Conservation (phyloP, 169 alveolate genomes). For the Eimeria necatrix region DNA sequence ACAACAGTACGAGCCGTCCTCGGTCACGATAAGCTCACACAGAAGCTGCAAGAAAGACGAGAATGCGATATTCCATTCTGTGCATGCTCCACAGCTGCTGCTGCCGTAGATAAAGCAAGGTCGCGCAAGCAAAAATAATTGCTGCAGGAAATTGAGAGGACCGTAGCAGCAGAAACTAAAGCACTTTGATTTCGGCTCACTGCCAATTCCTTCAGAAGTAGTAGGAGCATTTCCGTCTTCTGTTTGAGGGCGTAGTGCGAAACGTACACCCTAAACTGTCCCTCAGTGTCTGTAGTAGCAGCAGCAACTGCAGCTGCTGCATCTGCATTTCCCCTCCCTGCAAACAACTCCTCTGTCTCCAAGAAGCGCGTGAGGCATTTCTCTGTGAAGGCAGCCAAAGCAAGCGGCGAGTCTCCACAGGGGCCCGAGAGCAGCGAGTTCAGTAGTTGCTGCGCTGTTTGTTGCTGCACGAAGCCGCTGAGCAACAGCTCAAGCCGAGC, state of each 20-base stretch:
- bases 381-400: neutral
- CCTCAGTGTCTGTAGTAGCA: conserved; percentile 13
- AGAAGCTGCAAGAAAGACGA: neutral
- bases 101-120: neutral
- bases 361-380: neutral
- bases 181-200: neutral
- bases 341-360: conserved; percentile 39
- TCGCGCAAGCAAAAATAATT: neutral
- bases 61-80: neutral
- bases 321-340: conserved; percentile 25
- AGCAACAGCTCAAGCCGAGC: conserved; percentile 25
- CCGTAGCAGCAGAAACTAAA: neutral
- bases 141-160: neutral
- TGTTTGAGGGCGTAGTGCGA: conserved; percentile 37
- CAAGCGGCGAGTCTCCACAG: neutral
- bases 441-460: conserved; percentile 35
- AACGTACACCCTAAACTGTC: neutral
- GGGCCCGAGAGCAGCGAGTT: neutral
- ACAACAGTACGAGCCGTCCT: neutral
- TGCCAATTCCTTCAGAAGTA: conserved; percentile 11
- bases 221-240: conserved; percentile 38
- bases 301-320: conserved; percentile 67
- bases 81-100: neutral
- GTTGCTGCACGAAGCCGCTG: conserved; percentile 39
- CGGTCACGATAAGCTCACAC: neutral